Base-by-base conservation (phyloP, 371 early-diverging fungal species). In the Blakeslea trispora region DNA sequence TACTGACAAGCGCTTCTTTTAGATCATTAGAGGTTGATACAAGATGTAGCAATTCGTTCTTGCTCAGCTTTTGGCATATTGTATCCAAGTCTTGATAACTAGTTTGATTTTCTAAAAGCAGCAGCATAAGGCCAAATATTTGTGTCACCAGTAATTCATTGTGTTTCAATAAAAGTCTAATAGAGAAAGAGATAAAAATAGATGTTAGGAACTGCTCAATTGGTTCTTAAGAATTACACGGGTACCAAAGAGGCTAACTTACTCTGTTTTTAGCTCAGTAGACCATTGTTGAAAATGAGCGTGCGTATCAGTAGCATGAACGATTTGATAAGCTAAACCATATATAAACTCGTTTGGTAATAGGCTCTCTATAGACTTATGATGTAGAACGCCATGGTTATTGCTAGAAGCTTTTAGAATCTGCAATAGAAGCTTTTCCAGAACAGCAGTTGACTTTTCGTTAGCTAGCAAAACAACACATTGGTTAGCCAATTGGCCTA, bases 131-230 rank as follows among this genome's bases (percentile, higher is more conserved):
- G 5, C 42, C 23, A 3, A 63, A 17, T 15, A 63, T 13, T 34
- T 63, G 53, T 3, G 48, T 53, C 9, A 53, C 57, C 22, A 63
- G 24, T 6, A 57, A 5, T 18, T 57, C 63, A 43, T 35, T 18
- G 10, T 52, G 35, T 6, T 57, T 32, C 14, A 43, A 23, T 7
- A 52, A 31, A 18, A 63, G 39, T 18, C 56, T 59, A 46, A 19
- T n/a, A n/a, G n/a, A n/a, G 9, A 9, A 32, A n/a, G 19, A 11
- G 17, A 18, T 19, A 17, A 34, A 14, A 18, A 19, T 17, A 7
- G 17, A 18, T 3, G 2, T 22, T 22, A 10, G n/a, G n/a, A n/a
- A n/a, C 28, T 5, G 7, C 7, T 19, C 15, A 5, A n/a, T 17
- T n/a, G 10, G 5, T 9, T 10, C 2, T 45, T 40, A 51, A 37